Percentiles rank a stretch among this genome's conserved stretches.
Conservation (phyloP, 1,139 yeast species). For the Nakaseomyces glabratus region DNA sequence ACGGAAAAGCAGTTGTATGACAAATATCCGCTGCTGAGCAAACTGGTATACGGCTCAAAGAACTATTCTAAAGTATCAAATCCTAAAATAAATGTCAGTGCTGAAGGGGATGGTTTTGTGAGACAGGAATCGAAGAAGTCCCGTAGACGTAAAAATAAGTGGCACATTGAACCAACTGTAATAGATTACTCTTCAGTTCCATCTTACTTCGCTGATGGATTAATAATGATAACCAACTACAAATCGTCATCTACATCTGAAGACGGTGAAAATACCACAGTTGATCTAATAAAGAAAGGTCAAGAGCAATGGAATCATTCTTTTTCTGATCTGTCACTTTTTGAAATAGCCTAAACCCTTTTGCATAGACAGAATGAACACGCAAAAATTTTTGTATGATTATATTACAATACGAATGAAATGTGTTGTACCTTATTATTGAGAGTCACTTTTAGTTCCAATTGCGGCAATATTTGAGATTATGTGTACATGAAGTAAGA, state of each 20-base stretch:
- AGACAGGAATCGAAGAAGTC: slow-evolving; percentile 25
- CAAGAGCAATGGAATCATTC: slow-evolving; percentile 39
- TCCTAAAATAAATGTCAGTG: slow-evolving; percentile 5
- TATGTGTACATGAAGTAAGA: no score
- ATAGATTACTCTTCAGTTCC: slow-evolving; percentile 34
- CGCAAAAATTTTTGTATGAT: no score
- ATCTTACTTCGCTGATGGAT: slow-evolving; percentile 32
- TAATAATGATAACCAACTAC: slow-evolving; percentile 18
- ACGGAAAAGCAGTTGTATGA: slow-evolving; percentile 36
- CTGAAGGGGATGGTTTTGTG: slow-evolving; percentile 25
- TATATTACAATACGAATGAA: no score
- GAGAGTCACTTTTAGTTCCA: no score
- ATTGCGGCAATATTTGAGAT: no score
- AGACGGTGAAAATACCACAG: no score
- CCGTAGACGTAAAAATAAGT: slow-evolving; percentile 29
- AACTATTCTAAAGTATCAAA: not conserved
- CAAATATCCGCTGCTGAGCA: slow-evolving; percentile 38
- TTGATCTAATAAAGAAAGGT: not conserved
- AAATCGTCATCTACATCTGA: no score
- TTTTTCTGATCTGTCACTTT: slow-evolving; percentile 46
- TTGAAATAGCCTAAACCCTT: slow-evolving; percentile 24
- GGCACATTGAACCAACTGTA: slow-evolving; percentile 30
- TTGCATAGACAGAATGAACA: no score
- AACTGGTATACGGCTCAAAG: slow-evolving; percentile 32
- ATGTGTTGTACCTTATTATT: no score